Evolutionary conservation across 1,284 basidiomycete species (phyloP), one percentile per base, ranked within the genome.

Genomic region (Xerocomus nothofagi): DNA sequence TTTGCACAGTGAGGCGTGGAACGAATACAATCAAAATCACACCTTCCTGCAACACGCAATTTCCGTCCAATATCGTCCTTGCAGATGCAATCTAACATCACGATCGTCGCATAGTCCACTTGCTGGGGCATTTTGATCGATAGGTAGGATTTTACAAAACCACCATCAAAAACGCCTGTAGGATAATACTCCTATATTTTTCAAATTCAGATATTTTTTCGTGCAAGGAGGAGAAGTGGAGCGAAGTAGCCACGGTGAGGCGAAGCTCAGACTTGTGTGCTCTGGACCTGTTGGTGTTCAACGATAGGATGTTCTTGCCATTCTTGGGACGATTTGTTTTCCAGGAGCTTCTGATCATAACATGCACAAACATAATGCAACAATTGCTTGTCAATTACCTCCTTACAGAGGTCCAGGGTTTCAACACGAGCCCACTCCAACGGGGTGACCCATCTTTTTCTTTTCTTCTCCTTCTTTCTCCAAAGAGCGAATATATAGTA

Each of bases 11-110:
- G 50, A 48, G 47, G 54, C 52, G 43, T 54, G 39, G 45, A 50
- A 57, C 39, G 29, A 49, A 56, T 58, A 46, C 43, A 62, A 59
- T 49, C 44, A 62, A 49, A 44, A 14, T 60, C 73, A 54, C 60
- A 79, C 78, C 73, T 70, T 54, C 77, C 77, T 30, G 73, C 71
- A 43, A 79, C 56, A 48, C 76, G 69, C 51, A 79, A 56, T 63
- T 79, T 79, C 50, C 62, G 66, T 37, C 76, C 77, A 36, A 69
- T 52, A 27, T 73, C 52, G 32, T 59, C 56, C 24, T 66, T 61
- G 21, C 61, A 58, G 40, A 77, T 57, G 20, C 62, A 65, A 41
- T 58, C 59, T 33, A 78, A 38, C 59, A 62, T 68, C 40, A 67
- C 68, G 18, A 70, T 69, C 29, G 55, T 63, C 32, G 73, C 76